Evolutionary conservation across 257 asterid genomes (phyloP), one percentile per base, ranked within the genome.

Genomic region (Solanum piurae): DNA sequence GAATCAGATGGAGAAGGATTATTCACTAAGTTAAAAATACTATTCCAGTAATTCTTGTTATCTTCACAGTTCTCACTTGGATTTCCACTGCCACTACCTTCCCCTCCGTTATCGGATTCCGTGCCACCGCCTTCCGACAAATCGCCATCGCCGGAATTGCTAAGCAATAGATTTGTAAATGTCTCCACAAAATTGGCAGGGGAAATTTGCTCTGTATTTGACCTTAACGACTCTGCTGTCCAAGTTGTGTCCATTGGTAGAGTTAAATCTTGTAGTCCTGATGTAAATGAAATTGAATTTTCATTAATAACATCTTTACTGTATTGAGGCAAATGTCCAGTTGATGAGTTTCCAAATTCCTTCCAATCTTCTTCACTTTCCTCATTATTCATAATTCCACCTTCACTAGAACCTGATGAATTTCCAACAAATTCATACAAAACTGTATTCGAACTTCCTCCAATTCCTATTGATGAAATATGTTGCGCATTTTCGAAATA

Each of bases 21-120:
- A 25, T 96, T 87, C 86, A 94, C 98, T 93, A 96, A 88, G 89
- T 93, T 92, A 34, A 96, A 94, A 88, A 96, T 95, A 90, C 94
- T 95, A 84, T 94, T 94, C 99, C 99, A 96, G 86, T 96, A 96
- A 82, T 93, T 94, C 94, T 94, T 95, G 87, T 92, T 92, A 85
- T 94, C 98, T 76, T 92, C 98, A 55, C 87, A 89, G 66, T 90
- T 92, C 83, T 91, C 96, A 44, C 92, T 91, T 4, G 68, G 84
- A 7, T 87, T 87, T 27, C 85, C 89, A 31, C 84, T 49, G 73
- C 84, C 88, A 12, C 85, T 44, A 3, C 88, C 84, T 27, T 46
- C 89, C 69, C 92, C 44, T 73, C 90, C 91, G 83, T 88, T 92
- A 27, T 93, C 98, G 12, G 96, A 88, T 3, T 93, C 98, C 29